phyloP scores from a whole-genome alignment of 148 eudicot species.

The Rhododendron mucronatum region DNA sequence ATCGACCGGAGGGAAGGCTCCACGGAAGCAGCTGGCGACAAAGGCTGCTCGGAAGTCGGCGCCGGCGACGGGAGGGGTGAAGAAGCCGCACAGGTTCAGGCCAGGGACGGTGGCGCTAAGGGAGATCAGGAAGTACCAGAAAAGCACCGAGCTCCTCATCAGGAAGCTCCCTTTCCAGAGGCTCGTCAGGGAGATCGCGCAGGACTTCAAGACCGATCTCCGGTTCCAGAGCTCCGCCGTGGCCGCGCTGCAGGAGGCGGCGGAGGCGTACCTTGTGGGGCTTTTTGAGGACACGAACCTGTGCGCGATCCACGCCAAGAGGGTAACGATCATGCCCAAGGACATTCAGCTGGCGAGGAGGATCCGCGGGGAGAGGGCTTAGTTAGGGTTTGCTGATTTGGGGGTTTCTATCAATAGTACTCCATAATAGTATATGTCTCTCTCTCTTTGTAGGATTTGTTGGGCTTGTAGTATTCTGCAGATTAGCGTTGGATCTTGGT shows the following conservation, averaged over 20 bases:
- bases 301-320: background rate
- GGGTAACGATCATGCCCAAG: conserved; percentile 32
- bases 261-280: background rate
- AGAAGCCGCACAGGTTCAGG: conserved; percentile 53
- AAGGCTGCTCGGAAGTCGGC: conserved; percentile 54
- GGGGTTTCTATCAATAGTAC: too few relatives aligned
- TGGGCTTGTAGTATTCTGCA: too few relatives aligned
- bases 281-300: background rate
- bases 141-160: conserved; percentile 52
- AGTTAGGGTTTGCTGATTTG: background rate
- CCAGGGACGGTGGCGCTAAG: conserved; percentile 51
- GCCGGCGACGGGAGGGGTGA: conserved; percentile 55
- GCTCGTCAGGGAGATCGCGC: conserved; percentile 52
- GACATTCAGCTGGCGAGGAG: conserved; percentile 34
- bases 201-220: conserved; percentile 59
- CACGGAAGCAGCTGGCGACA: conserved; percentile 48
- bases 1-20: conserved; percentile 53
- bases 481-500: too few relatives aligned
- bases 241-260: background rate
- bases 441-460: too few relatives aligned
- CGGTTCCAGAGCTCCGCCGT: conserved; percentile 54
- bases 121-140: conserved; percentile 59
- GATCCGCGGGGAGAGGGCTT: conserved; percentile 36
- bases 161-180: conserved; percentile 55
- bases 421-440: background rate